Evolutionary conservation across 129 eudicot species (phyloP), one percentile per base, ranked within the genome.

Genomic region (Scalesia atractyloides): DNA sequence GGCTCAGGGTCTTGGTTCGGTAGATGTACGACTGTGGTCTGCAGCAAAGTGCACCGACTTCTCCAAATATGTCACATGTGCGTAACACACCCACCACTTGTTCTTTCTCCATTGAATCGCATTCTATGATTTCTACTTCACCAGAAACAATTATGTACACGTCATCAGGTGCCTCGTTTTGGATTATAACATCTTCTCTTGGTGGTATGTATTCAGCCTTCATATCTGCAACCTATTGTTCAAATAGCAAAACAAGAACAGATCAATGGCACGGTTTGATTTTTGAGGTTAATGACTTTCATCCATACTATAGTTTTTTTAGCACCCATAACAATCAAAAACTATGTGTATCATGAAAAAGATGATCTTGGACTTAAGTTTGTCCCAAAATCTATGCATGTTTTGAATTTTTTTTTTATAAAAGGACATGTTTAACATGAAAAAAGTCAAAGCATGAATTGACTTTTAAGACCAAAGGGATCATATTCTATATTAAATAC

Each of bases 191-290:
- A 66, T 94, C 98, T 82, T 94, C 98, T 73, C 91, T 77, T 41
- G 98, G 98, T 5, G 98, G 97, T 41, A 90, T 76, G 80, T 82
- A 94, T 67, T 94, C 98, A 0, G 98, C 97, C 73, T 84, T 90
- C 96, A 90, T 86, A 68, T 86, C 95, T 5, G 85, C 81, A 49
- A 90, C 97, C 97, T 88, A 73, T 50, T 66, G 50, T 19, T 6
- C 9, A 3, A 2, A 57, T 18, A 7, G 41, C 26, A 9, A 33
- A 26, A 36, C 8, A 37, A 64, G 41, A 17, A 24, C 47, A 65
- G 11, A 37, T 60, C 34, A 16, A 22, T 18, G 34, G 8, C 48
- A 46, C 3, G 9, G n/a, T 39, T 72, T 43, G 44, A 16, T 56
- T 43, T 41, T 7, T 72, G 0, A 58, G 44, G 44, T 61, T 57